Conservation (phyloP, 768 basidiomycete species). For the Coprinopsis strossmayeri region DNA sequence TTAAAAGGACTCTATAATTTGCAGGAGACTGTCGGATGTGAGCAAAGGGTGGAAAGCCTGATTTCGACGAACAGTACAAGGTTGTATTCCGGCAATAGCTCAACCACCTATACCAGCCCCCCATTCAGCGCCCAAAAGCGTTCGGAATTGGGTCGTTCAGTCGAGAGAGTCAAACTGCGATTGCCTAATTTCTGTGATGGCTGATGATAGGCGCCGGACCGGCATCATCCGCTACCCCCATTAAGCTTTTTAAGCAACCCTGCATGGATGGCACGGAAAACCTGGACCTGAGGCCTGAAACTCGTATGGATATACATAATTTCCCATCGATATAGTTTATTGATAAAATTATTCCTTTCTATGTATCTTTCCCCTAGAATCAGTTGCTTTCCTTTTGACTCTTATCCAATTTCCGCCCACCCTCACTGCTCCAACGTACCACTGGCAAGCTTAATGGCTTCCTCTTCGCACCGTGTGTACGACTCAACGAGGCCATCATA, state of each 20-base stretch:
- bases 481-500: slow-evolving; percentile 48
- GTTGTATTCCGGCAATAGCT: not conserved
- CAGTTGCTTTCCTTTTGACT: too few relatives aligned
- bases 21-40: not conserved
- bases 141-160: not conserved
- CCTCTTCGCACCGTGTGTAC: slow-evolving; percentile 54
- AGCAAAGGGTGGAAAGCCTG: not conserved
- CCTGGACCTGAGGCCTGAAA: too few relatives aligned
- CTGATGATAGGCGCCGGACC: not conserved
- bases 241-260: too few relatives aligned
- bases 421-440: not conserved
- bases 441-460: slow-evolving; percentile 24
- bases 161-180: not conserved
- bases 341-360: too few relatives aligned
- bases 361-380: too few relatives aligned
- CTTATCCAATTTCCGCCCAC: not conserved
- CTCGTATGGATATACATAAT: too few relatives aligned
- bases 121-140: not conserved
- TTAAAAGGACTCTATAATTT: not conserved
- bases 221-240: not conserved
- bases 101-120: not conserved
- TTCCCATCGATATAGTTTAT: too few relatives aligned
- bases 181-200: not conserved
- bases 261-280: too few relatives aligned
- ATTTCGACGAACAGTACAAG: not conserved